phyloP scores from a whole-genome alignment of 306 rosid species.

The Begonia fuchsioides region DNA sequence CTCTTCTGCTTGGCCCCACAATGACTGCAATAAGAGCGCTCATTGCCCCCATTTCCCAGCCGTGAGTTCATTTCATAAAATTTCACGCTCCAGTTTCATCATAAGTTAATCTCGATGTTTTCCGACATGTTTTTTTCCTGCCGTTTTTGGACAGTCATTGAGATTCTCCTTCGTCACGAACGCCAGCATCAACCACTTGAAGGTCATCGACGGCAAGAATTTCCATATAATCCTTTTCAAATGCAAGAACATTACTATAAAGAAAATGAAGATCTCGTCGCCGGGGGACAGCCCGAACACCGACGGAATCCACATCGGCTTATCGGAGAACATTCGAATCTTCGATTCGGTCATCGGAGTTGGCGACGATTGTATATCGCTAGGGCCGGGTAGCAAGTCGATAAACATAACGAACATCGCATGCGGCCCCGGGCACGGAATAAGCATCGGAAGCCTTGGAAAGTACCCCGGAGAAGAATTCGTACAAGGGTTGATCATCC shows the following conservation, averaged over 20 bases:
- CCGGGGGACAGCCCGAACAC: constrained; percentile 26
- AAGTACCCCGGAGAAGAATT: not conserved
- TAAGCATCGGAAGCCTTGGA: constrained; percentile 28
- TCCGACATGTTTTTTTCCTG: too few species aligned
- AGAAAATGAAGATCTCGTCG: constrained; percentile 4
- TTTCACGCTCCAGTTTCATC: too few species aligned
- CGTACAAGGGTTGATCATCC: constrained; percentile 4
- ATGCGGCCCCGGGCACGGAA: constrained; percentile 32
- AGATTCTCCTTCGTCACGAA: constrained; percentile 8
- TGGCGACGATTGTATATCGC: constrained; percentile 25
- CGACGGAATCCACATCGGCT: constrained; percentile 21
- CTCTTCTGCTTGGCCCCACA: constrained; percentile 17
- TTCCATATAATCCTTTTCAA: constrained; percentile 10
- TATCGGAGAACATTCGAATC: constrained; percentile 5
- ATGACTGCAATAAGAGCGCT: not conserved
- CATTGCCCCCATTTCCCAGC: constrained; percentile 10
- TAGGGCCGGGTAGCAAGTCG: constrained; percentile 9
- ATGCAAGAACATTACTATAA: not conserved
- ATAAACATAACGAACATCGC: not conserved
- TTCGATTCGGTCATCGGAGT: constrained; percentile 8
- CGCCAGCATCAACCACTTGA: constrained; percentile 5
- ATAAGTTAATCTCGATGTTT: too few species aligned
- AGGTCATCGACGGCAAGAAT: constrained; percentile 15
- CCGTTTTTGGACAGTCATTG: constrained; percentile 9
- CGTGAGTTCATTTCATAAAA: constrained; percentile 8